Evolutionary conservation across 306 rosid genomes (phyloP), one percentile per base, ranked within the genome.

Genomic region (Fragaria iinumae): DNA sequence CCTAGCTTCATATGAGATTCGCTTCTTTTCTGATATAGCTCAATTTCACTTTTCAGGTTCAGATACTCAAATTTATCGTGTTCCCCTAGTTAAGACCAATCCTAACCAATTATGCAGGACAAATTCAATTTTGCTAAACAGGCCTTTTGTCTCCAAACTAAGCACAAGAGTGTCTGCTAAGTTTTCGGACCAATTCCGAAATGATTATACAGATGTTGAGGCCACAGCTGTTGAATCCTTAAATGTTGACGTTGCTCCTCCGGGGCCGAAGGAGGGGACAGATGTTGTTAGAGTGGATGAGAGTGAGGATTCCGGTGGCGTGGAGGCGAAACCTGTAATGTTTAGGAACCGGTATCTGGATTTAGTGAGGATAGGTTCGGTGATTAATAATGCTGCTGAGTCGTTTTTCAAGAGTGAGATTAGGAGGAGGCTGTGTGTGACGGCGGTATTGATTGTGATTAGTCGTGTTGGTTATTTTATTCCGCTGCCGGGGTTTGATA

Each of bases 381-480:
- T 95, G 43, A 67, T 95, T 74, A 92, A 90, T 66, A 87, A 82
- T 60, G 91, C 93, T 80, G 96, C 97, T 25, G 97, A 92, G 34
- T 87, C 99, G 34, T 95, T 95, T 77, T 95, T 95, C 76, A 95
- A 89, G 76, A 92, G 99, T 43, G 99, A 95, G 91, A 95, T 95
- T 79, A 79, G 97, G 71, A 85, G 97, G 77, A 88, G 99, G 84
- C 72, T 95, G 76, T 95, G 87, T 23, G 97, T 95, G 69, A 95
- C 97, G 20, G 95, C 97, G 6, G 88, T 87, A 60, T 79, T 95
- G 49, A 92, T 95, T 84, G 85, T 95, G 44, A 55, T 92, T 43
- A 95, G 99, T 79, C 99, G 99, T 4, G 76, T 95, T 36, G 97
- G 99, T 25, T 95, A 95, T 86, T 95, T 95, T 81, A 86, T 92